Conservation (phyloP, 176 grass and related monocot genomes). For the Raddia guianensis region DNA sequence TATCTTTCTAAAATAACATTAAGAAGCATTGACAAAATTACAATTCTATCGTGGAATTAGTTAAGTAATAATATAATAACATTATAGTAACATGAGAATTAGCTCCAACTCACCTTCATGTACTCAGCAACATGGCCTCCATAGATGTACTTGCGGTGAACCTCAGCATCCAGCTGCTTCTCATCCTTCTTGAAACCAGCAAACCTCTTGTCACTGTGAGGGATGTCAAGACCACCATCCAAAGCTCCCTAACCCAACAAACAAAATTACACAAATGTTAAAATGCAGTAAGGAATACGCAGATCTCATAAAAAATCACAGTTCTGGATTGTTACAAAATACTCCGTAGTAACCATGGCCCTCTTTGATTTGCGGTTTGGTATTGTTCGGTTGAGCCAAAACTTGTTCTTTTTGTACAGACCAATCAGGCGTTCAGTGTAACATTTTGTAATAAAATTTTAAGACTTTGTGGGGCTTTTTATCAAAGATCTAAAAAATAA, state of each 20-base stretch:
- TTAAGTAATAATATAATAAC: too few relatives aligned
- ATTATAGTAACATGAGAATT: neutral
- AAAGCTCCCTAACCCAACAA: conserved; percentile 60
- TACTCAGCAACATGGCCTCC: conserved; percentile 79
- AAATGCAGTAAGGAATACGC: neutral
- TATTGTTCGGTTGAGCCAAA: too few relatives aligned
- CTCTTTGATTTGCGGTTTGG: too few relatives aligned
- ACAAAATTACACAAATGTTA: neutral
- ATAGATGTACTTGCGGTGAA: conserved; percentile 80
- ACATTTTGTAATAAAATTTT: too few relatives aligned
- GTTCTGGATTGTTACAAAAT: neutral
- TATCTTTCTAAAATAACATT: neutral
- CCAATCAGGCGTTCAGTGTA: too few relatives aligned
- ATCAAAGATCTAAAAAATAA: too few relatives aligned
- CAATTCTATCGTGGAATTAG: neutral
- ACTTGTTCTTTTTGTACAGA: too few relatives aligned
- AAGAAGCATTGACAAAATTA: neutral
- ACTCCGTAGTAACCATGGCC: too few relatives aligned
- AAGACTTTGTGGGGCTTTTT: too few relatives aligned
- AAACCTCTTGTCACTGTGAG: conserved; percentile 85
- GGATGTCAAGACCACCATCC: conserved; percentile 88
- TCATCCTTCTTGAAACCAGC: conserved; percentile 84
- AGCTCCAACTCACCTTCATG: conserved; percentile 60
- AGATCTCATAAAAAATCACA: neutral
- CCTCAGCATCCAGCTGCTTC: conserved; percentile 66